These are phyloP conservation scores for Phytopythium delawarense DNA, from an alignment of 352 stramenopile genomes.

Conservation along the genomic window DNA sequence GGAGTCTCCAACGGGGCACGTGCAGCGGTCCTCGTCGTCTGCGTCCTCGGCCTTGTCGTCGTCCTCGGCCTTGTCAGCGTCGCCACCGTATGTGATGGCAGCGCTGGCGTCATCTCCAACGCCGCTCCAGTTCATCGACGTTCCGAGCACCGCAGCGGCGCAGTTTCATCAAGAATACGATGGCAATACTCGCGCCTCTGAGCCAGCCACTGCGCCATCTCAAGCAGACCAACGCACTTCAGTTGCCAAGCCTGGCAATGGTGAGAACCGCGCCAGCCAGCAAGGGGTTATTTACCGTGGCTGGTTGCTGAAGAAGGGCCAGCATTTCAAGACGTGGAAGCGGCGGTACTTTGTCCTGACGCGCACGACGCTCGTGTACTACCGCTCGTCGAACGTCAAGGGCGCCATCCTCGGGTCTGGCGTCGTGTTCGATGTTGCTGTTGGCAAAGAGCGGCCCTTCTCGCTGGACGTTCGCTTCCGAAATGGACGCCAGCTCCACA, in stretches of 20 bases:
- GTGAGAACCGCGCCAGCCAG: not conserved
- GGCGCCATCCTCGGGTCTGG: slow-evolving; percentile 52
- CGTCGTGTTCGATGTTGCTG: slow-evolving; percentile 58
- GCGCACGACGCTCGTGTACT: slow-evolving; percentile 63
- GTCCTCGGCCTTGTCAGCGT: not conserved
- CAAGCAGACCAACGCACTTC: not conserved
- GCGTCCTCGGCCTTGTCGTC: slow-evolving; percentile 5
- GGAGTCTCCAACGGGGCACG: not conserved
- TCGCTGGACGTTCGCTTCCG: slow-evolving; percentile 71
- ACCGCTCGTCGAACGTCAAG: slow-evolving; percentile 17
- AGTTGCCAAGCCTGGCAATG: not conserved
- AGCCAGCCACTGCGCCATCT: not conserved
- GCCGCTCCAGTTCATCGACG: not conserved
- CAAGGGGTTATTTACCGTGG: slow-evolving; percentile 15
- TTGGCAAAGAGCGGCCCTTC: slow-evolving; percentile 53
- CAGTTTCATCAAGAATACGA: not conserved
- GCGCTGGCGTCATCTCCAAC: not conserved
- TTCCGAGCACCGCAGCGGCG: not conserved
- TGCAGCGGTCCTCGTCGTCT: not conserved
- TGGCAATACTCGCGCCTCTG: not conserved
- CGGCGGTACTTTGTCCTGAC: slow-evolving; percentile 71
- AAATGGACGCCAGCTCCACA: slow-evolving; percentile 62
- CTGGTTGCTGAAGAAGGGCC: slow-evolving; percentile 80
- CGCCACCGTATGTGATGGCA: not conserved
- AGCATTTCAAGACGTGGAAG: slow-evolving; percentile 85